Evolutionary conservation across 2,329 filamentous ascomycete species (phyloP).

Genomic region (Akanthomyces uredinophilus): DNA sequence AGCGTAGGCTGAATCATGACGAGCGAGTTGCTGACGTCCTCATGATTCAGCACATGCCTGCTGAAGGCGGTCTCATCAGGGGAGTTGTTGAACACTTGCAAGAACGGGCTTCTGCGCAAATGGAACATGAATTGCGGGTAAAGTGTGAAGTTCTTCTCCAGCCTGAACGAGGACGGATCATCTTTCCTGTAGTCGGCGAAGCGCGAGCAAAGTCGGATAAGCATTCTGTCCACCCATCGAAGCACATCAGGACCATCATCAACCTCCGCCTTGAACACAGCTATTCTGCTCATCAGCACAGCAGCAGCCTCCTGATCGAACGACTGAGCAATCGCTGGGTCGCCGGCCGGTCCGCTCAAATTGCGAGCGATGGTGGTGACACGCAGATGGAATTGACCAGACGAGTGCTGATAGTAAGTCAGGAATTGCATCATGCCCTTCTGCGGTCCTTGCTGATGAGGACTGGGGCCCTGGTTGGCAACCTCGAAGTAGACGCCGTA

Average conservation of each 20-base stretch:
- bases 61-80: constrained; percentile 99
- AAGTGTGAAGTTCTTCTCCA: constrained; percentile 98
- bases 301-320: constrained; percentile 98
- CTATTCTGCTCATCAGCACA: constrained; percentile 97
- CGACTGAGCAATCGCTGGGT: constrained; percentile 90
- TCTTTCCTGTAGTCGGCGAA: constrained; percentile 99
- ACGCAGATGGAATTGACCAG: constrained; percentile 89
- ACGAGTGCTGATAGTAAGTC: constrained; percentile 97
- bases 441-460: constrained; percentile 80
- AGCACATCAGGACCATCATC: constrained; percentile 98
- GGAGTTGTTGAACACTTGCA: constrained; percentile 99
- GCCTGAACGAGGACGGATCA: constrained; percentile 90
- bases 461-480: constrained; percentile 82
- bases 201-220: constrained; percentile 90
- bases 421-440: constrained; percentile 97
- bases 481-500: constrained; percentile 98
- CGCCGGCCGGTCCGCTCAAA: constrained; percentile 86
- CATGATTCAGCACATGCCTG: constrained; percentile 91
- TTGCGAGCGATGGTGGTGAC: constrained; percentile 92
- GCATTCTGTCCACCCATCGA: constrained; percentile 97
- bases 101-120: constrained; percentile 89
- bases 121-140: constrained; percentile 99
- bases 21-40: constrained; percentile 92
- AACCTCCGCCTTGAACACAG: constrained; percentile 97
- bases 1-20: constrained; percentile 99